Conservation (phyloP, 345 rosid genomes). For the Populus nigra region DNA sequence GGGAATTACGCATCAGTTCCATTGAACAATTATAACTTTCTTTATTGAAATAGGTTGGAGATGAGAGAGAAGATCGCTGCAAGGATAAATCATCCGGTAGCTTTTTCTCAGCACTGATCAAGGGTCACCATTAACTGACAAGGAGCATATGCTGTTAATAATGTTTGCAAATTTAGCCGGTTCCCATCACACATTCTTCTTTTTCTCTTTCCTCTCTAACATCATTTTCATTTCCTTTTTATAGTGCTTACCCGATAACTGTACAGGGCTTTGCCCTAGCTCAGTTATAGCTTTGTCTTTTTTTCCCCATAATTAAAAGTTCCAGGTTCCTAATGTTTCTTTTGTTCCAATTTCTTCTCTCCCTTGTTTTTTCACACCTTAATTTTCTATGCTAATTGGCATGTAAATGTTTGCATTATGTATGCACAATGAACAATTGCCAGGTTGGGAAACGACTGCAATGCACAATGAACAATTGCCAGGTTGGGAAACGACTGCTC, state of each 20-base stretch:
- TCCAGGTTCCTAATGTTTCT: neutral
- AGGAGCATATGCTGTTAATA: constrained; percentile 20
- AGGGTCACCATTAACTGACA: constrained; percentile 45
- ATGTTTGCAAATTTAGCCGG: constrained; percentile 19
- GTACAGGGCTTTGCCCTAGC: constrained; percentile 32
- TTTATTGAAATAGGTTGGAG: constrained; percentile 50
- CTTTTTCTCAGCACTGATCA: constrained; percentile 46
- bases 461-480: neutral
- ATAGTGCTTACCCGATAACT: constrained; percentile 17
- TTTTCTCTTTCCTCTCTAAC: neutral
- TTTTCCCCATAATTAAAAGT: neutral
- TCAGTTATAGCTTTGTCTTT: neutral
- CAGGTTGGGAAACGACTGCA: neutral
- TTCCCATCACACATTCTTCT: constrained; percentile 1
- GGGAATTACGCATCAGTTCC: neutral
- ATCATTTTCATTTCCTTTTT: neutral
- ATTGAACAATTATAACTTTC: neutral
- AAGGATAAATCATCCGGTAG: constrained; percentile 47
- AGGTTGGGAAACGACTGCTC: neutral
- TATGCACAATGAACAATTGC: neutral
- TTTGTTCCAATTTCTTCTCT: neutral
- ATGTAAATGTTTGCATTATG: constrained; percentile 2
- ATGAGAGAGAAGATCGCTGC: constrained; percentile 42
- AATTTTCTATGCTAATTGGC: neutral
- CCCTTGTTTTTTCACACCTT: neutral